These are phyloP conservation scores for Pyrrhoderma lamaoense DNA, from an alignment of 1,284 basidiomycete genomes.

Conservation along the genomic window DNA sequence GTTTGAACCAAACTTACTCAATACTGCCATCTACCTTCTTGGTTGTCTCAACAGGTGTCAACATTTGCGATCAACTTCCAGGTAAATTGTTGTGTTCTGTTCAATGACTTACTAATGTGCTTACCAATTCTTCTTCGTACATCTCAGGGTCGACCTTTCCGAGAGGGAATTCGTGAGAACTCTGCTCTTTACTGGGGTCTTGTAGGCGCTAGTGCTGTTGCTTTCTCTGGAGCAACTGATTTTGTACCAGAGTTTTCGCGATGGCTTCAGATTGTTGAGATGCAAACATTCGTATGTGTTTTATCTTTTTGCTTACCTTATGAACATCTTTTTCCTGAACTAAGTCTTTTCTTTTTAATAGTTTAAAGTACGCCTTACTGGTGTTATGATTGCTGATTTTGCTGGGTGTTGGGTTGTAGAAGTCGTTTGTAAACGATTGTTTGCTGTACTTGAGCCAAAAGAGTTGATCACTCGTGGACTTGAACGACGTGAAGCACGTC, in stretches of 20 bases:
- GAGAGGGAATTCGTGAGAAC: slow-evolving; percentile 93
- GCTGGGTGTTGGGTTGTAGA: slow-evolving; percentile 84
- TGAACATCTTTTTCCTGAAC: too few species aligned
- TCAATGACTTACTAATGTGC: neutral
- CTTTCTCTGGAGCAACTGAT: slow-evolving; percentile 89
- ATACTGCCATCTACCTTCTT: slow-evolving; percentile 91
- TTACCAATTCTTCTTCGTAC: neutral
- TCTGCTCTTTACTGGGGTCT: slow-evolving; percentile 87
- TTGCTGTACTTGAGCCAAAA: slow-evolving; percentile 85
- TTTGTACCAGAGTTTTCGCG: slow-evolving; percentile 92
- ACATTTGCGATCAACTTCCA: slow-evolving; percentile 97
- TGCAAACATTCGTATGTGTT: slow-evolving; percentile 61
- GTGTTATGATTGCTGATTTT: slow-evolving; percentile 85
- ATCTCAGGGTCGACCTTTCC: slow-evolving; percentile 81
- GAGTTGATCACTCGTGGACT: slow-evolving; percentile 77
- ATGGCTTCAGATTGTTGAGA: slow-evolving; percentile 96
- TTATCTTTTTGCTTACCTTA: neutral
- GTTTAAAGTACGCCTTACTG: slow-evolving; percentile 78
- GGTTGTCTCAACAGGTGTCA: slow-evolving; percentile 90
- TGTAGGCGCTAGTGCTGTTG: slow-evolving; percentile 78
- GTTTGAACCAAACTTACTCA: slow-evolving; percentile 87
- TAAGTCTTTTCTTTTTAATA: slow-evolving; percentile 25
- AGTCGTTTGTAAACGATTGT: slow-evolving; percentile 74
- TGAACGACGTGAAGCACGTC: slow-evolving; percentile 51
- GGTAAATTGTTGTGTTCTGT: slow-evolving; percentile 28